These are phyloP conservation scores for Venturia pyrina DNA, from an alignment of 2,329 filamentous ascomycete species.

Conservation along the genomic window DNA sequence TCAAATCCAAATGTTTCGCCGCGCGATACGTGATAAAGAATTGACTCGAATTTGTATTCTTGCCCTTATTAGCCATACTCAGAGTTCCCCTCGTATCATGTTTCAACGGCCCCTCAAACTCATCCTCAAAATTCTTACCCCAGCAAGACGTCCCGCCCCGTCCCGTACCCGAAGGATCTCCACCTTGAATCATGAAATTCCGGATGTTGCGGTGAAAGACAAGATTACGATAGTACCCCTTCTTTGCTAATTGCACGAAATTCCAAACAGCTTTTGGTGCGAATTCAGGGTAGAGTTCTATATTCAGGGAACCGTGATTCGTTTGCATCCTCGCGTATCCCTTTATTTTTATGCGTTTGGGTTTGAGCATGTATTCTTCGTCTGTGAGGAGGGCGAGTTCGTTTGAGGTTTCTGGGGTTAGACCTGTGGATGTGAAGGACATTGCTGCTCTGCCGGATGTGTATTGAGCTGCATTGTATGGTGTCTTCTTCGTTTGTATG, in stretches of 20 bases:
- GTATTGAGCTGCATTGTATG: slow-evolving; percentile 80
- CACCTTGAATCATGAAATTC: slow-evolving; percentile 96
- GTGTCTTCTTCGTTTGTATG: slow-evolving; percentile 31
- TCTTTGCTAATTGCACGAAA: slow-evolving; percentile 78
- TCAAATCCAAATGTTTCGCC: slow-evolving; percentile 77
- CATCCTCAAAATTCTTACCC: slow-evolving; percentile 90
- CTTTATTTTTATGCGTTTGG: slow-evolving; percentile 76
- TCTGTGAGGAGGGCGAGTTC: slow-evolving; percentile 80
- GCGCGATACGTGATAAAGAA: slow-evolving; percentile 90
- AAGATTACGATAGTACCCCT: slow-evolving; percentile 79
- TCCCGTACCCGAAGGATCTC: slow-evolving; percentile 86
- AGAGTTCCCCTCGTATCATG: slow-evolving; percentile 72
- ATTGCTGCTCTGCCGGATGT: slow-evolving; percentile 87
- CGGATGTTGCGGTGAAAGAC: slow-evolving; percentile 88
- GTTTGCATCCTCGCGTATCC: slow-evolving; percentile 89
- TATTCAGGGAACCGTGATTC: slow-evolving; percentile 70
- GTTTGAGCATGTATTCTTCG: slow-evolving; percentile 94
- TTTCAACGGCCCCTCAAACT: slow-evolving; percentile 80
- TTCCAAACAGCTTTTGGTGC: slow-evolving; percentile 96
- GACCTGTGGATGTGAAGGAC: slow-evolving; percentile 87
- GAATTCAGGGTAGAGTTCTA: slow-evolving; percentile 84
- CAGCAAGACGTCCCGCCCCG: slow-evolving; percentile 84
- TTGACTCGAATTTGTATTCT: slow-evolving; percentile 92
- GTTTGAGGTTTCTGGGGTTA: slow-evolving; percentile 83
- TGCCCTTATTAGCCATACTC: slow-evolving; percentile 98